phyloP scores from a whole-genome alignment of 1,284 basidiomycete genomes.

The Cryptococcus sp. region DNA sequence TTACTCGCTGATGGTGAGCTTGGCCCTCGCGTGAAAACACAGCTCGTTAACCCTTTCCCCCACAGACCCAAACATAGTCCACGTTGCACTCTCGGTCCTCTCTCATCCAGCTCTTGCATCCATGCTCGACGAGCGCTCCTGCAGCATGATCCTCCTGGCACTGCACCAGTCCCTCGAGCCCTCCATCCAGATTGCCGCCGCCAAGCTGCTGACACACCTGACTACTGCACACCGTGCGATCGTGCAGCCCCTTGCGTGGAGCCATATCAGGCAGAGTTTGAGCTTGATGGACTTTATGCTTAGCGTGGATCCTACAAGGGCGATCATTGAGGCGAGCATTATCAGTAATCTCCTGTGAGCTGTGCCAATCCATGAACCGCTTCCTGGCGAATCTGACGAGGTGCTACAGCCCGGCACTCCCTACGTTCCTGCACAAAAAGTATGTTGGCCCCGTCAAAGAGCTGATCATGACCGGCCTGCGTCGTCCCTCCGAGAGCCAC shows the following conservation, averaged over 20 bases:
- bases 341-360: slow-evolving; percentile 52
- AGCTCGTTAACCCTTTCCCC: not conserved
- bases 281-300: slow-evolving; percentile 67
- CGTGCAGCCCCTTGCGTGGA: slow-evolving; percentile 58
- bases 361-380: slow-evolving; percentile 76
- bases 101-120: slow-evolving; percentile 35
- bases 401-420: slow-evolving; percentile 30
- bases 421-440: slow-evolving; percentile 32
- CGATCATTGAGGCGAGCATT: slow-evolving; percentile 53
- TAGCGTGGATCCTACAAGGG: slow-evolving; percentile 62
- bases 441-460: slow-evolving; percentile 37
- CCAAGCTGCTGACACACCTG: slow-evolving; percentile 35
- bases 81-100: slow-evolving; percentile 31
- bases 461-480: slow-evolving; percentile 32
- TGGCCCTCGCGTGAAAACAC: not conserved
- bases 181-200: slow-evolving; percentile 39
- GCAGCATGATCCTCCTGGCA: slow-evolving; percentile 38
- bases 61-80: slow-evolving; percentile 34
- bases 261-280: slow-evolving; percentile 58
- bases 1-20: slow-evolving; percentile 35
- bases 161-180: slow-evolving; percentile 39
- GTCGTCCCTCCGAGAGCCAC: slow-evolving; percentile 19
- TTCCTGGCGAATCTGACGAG: not conserved
- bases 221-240: slow-evolving; percentile 66
- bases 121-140: slow-evolving; percentile 34